Evolutionary conservation across 108 stramenopile genomes (phyloP).

Genomic region (Fistulifera pelliculosa): DNA sequence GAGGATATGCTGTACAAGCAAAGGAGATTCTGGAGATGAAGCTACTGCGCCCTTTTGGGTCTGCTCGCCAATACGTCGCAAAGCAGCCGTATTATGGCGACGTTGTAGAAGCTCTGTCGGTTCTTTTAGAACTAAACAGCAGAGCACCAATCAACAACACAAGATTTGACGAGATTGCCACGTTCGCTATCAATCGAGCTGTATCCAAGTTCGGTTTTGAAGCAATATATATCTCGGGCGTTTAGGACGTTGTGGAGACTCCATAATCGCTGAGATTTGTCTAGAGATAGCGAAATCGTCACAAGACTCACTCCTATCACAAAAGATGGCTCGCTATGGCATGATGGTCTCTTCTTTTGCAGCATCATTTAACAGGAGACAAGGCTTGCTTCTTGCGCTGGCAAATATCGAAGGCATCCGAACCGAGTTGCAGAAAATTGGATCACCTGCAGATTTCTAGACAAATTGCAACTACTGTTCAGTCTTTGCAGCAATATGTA

Average conservation of each 20-base stretch:
- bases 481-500: too few species aligned
- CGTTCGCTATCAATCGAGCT: too few species aligned
- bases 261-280: constrained; percentile 32
- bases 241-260: constrained; percentile 21
- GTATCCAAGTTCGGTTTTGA: constrained; percentile 7
- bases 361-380: too few species aligned
- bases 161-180: constrained; percentile 32
- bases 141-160: constrained; percentile 16
- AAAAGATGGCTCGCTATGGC: too few species aligned
- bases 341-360: too few species aligned
- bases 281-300: constrained; percentile 11
- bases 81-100: constrained; percentile 37
- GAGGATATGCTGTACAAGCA: constrained; percentile 32
- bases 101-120: constrained; percentile 38
- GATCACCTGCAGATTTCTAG: too few species aligned
- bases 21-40: constrained; percentile 24
- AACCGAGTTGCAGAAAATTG: too few species aligned
- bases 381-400: too few species aligned
- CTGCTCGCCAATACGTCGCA: constrained; percentile 27
- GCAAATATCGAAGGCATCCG: too few species aligned
- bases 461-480: too few species aligned
- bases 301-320: too few species aligned
- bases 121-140: constrained; percentile 35
- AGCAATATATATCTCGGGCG: constrained; percentile 15
- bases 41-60: constrained; percentile 33